A percentile compares a stretch with the other conserved stretches of the same genome.
Conservation (phyloP, 768 basidiomycete genomes). For the Serendipita indica region DNA sequence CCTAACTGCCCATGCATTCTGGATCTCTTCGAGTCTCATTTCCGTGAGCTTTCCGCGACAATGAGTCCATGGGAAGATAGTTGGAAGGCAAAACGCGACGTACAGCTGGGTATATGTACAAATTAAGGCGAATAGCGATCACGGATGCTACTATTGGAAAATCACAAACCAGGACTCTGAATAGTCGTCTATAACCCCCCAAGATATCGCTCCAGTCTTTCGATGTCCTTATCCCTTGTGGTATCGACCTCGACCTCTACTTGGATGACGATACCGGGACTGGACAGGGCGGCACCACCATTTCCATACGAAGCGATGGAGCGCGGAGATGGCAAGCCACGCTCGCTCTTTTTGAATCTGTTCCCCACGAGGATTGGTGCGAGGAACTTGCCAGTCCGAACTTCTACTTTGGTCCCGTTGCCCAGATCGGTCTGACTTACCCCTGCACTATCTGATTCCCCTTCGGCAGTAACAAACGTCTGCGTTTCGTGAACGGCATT, state of each 20-base stretch:
- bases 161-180: too few relatives aligned
- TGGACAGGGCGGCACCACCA: neutral
- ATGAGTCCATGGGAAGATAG: too few relatives aligned
- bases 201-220: neutral
- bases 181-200: conserved; percentile 6
- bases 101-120: too few relatives aligned
- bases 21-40: too few relatives aligned
- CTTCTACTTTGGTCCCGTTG: neutral
- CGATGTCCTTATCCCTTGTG: neutral
- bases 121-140: too few relatives aligned
- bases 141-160: too few relatives aligned
- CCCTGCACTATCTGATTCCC: too few relatives aligned
- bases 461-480: too few relatives aligned
- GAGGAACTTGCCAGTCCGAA: neutral
- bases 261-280: neutral
- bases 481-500: neutral
- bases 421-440: neutral
- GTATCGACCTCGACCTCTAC: conserved; percentile 2
- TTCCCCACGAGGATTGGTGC: neutral
- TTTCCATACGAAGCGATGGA: neutral
- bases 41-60: too few relatives aligned
- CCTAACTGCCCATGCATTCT: too few relatives aligned
- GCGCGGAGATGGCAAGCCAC: neutral
- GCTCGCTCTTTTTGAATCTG: neutral
- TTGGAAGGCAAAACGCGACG: too few relatives aligned